Conservation (phyloP, 306 rosid species). For the Quercus aquifolioides region DNA sequence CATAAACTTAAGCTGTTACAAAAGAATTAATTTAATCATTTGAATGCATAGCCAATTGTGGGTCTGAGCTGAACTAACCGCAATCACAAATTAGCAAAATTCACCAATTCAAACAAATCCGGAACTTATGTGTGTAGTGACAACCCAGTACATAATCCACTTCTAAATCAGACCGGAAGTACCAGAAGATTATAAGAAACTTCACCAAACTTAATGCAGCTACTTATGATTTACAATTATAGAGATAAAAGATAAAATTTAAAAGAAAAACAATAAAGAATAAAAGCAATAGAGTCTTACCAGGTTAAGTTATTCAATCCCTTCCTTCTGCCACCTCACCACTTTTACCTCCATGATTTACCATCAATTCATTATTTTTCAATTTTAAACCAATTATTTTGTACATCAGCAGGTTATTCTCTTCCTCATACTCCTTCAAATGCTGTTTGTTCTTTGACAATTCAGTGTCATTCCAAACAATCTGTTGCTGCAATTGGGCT, state of each 20-base stretch:
- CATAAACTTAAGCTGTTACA: too few species aligned
- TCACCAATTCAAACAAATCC: not conserved
- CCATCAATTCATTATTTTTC: constrained; percentile 33
- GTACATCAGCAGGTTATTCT: constrained; percentile 31
- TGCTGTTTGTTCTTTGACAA: constrained; percentile 19
- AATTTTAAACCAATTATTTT: constrained; percentile 34
- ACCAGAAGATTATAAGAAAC: not conserved
- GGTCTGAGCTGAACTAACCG: not conserved
- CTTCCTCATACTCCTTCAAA: constrained; percentile 34
- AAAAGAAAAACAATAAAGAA: not conserved
- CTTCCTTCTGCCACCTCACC: constrained; percentile 13
- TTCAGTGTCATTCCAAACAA: constrained; percentile 25
- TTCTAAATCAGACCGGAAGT: not conserved
- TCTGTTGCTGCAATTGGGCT: constrained; percentile 9
- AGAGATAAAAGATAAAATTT: not conserved
- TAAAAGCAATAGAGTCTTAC: constrained; percentile 29
- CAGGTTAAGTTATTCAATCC: constrained; percentile 38
- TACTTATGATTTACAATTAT: too few species aligned
- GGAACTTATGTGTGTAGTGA: not conserved
- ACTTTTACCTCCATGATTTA: constrained; percentile 19
- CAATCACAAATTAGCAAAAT: not conserved
- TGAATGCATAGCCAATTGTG: not conserved
- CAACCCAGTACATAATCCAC: not conserved
- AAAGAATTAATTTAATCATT: too few species aligned
- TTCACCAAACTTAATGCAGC: not conserved